Base-by-base conservation (phyloP, 176 grass and related monocot species). In the Aegilops speltoides region DNA sequence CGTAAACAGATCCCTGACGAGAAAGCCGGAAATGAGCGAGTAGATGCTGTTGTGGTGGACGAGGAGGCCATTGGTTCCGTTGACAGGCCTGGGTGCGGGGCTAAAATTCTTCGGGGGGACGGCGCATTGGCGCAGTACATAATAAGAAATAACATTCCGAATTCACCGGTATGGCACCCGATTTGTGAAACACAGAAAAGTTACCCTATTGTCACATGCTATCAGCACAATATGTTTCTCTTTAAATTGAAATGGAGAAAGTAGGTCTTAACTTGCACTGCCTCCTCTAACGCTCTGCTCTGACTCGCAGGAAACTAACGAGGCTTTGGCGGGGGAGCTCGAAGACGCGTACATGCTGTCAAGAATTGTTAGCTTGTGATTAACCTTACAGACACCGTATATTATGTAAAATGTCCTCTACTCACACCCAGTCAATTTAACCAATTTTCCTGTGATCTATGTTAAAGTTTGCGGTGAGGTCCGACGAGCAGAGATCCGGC, bases 11-110 rank as follows among this genome's bases (percentile, higher is more conserved):
- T 95, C 73, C 97, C 97, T 60, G 97, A 96, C 28, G 85, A 88
- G 29, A 90, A 96, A 72, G 83, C 80, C 36, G 97, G 92, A 86
- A 87, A 81, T 20, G 94, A 99, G 31, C 83, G 91, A 89, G 87
- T 96, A 84, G 97, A 99, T 34, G 97, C 92, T 50, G 94, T 96
- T 79, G 91, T 96, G 50, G 94, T 96, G 85, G 97, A 99, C 76
- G 92, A 96, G 77, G 92, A 96, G 65, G 89, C 97, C 15, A 89
- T 91, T 87, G 88, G 90, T 68, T 91, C 92, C 31, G 86, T 91
- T 83, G 87, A 92, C 50, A 83, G 29, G 83, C 84, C 79, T 57
- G 97, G 92, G 25, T 85, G 79, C 78, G 97, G 94, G 43, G 94
- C 90, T 66, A 99, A 96, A 93, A 91, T 99, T 91, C 97, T 96